These are phyloP conservation scores for Trichophyton rubrum DNA, from an alignment of 2,329 filamentous ascomycete species.

Conservation along the genomic window DNA sequence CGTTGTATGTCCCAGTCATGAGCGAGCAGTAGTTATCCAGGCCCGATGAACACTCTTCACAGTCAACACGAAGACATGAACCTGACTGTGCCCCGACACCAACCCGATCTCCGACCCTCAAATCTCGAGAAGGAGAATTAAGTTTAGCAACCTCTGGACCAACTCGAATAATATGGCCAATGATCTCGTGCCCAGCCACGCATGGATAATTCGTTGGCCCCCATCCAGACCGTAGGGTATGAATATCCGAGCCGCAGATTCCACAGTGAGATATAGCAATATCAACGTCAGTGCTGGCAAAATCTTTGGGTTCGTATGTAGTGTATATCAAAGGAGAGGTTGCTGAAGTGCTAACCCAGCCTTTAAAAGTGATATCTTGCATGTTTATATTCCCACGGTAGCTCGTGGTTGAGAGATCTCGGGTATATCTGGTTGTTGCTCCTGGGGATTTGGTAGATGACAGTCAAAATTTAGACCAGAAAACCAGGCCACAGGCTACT, in stretches of 20 bases:
- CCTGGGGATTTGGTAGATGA: too few relatives aligned
- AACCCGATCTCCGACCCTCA: constrained; percentile 51
- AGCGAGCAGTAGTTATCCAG: constrained; percentile 31
- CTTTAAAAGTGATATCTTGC: constrained; percentile 20
- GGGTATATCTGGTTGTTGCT: too few relatives aligned
- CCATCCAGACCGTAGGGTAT: constrained; percentile 52
- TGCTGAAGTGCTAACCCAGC: constrained; percentile 29
- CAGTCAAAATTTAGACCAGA: too few relatives aligned
- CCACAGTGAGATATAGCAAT: constrained; percentile 75
- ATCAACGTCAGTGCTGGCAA: constrained; percentile 50
- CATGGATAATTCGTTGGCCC: constrained; percentile 40
- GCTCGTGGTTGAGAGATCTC: background rate
- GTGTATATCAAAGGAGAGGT: constrained; percentile 23
- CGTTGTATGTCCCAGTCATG: constrained; percentile 28
- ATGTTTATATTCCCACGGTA: background rate
- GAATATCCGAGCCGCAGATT: constrained; percentile 60
- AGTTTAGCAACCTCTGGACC: constrained; percentile 50
- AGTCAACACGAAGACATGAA: constrained; percentile 38
- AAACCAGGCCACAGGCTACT: too few relatives aligned
- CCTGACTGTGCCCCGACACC: constrained; percentile 55
- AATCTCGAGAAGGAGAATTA: constrained; percentile 27
- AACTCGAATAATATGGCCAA: constrained; percentile 56
- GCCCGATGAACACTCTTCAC: constrained; percentile 28
- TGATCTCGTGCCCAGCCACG: constrained; percentile 49
- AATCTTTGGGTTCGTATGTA: constrained; percentile 20